Percentiles rank a stretch among this genome's conserved stretches.
These are phyloP conservation scores for Neurospora sp. DNA, from an alignment of 495 filamentous ascomycete genomes.

Conservation along the genomic window DNA sequence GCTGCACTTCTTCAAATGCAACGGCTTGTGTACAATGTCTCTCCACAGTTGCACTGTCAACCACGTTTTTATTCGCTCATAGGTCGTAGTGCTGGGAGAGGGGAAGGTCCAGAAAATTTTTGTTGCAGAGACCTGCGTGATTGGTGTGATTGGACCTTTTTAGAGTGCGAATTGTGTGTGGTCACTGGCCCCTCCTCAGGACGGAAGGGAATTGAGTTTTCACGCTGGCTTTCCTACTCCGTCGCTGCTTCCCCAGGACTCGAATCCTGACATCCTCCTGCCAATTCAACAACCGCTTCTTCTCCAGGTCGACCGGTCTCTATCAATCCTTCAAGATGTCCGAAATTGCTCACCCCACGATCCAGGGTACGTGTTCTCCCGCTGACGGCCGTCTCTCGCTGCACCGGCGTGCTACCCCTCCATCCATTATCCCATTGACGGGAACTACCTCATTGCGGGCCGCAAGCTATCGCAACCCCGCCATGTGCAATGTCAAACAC, in stretches of 20 bases:
- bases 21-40: background rate
- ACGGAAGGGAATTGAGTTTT: background rate
- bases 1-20: background rate
- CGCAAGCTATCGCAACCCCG: background rate
- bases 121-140: background rate
- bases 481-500: background rate
- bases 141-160: background rate
- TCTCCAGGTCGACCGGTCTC: constrained; percentile 2
- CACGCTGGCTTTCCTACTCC: constrained; percentile 16
- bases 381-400: background rate
- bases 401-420: constrained; percentile 8
- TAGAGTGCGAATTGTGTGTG: background rate
- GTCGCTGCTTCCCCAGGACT: constrained; percentile 11
- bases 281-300: background rate
- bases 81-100: background rate
- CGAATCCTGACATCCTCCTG: background rate
- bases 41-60: constrained; percentile 5
- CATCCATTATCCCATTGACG: constrained; percentile 5
- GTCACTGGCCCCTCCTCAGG: background rate
- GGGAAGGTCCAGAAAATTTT: constrained; percentile 8
- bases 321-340: constrained; percentile 17
- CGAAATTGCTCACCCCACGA: constrained; percentile 25
- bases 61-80: constrained; percentile 7
- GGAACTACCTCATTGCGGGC: background rate
- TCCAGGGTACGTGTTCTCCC: constrained; percentile 19